A percentile compares a stretch with the other conserved stretches of the same genome.
phyloP scores from a whole-genome alignment of 1,284 basidiomycete genomes.

The Meira nashicola region DNA sequence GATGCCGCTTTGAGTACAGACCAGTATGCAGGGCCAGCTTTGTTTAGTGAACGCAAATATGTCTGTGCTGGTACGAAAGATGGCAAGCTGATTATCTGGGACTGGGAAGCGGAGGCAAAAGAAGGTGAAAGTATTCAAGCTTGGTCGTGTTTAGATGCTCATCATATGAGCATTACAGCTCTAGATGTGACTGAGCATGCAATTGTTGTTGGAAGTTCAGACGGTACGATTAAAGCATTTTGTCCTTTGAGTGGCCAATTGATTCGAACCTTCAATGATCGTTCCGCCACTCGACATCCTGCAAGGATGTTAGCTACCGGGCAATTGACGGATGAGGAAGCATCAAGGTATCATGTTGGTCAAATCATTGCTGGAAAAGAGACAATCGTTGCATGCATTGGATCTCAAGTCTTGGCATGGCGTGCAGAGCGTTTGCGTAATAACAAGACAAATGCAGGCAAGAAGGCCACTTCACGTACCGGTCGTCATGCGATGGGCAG shows the following conservation, averaged over 20 bases:
- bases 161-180: slow-evolving; percentile 38
- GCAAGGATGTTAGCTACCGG: slow-evolving; percentile 60
- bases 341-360: slow-evolving; percentile 59
- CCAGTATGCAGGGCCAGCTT: slow-evolving; percentile 12
- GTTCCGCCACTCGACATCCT: slow-evolving; percentile 55
- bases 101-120: slow-evolving; percentile 13
- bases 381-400: slow-evolving; percentile 63
- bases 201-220: slow-evolving; percentile 51
- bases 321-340: slow-evolving; percentile 54
- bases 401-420: slow-evolving; percentile 67
- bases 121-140: slow-evolving; percentile 56
- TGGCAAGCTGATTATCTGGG: slow-evolving; percentile 40
- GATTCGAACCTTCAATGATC: slow-evolving; percentile 48
- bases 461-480: background rate
- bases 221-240: slow-evolving; percentile 64
- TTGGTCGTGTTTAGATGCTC: slow-evolving; percentile 34
- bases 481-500: background rate
- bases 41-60: slow-evolving; percentile 40
- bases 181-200: slow-evolving; percentile 34
- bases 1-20: no score
- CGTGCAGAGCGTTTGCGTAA: slow-evolving; percentile 56
- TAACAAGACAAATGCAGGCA: background rate
- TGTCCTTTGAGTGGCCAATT: slow-evolving; percentile 62
- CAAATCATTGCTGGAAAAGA: slow-evolving; percentile 66
- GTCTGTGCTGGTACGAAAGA: slow-evolving; percentile 42